Conservation (phyloP, 2,329 filamentous ascomycete species). For the Gnomoniopsis sp. region DNA sequence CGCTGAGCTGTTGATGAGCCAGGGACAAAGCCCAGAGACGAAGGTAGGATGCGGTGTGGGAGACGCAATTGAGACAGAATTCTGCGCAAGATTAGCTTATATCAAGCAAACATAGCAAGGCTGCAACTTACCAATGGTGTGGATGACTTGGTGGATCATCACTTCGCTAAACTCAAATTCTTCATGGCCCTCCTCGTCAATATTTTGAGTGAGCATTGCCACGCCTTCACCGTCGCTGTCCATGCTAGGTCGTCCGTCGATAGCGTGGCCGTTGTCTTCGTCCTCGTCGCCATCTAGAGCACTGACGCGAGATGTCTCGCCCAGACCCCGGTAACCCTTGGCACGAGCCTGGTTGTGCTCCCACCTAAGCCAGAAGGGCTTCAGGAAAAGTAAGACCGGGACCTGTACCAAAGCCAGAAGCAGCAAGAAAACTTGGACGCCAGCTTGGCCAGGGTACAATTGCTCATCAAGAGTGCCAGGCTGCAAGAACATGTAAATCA, state of each 20-base stretch:
- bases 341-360: conserved; percentile 89
- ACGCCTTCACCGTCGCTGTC: conserved; percentile 74
- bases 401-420: conserved; percentile 83
- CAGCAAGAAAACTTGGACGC: conserved; percentile 73
- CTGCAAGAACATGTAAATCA: conserved; percentile 98
- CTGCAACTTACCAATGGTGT: conserved; percentile 80
- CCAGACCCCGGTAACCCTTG: conserved; percentile 88
- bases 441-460: conserved; percentile 74
- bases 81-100: conserved; percentile 51
- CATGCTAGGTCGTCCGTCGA: conserved; percentile 50
- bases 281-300: conserved; percentile 88
- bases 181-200: conserved; percentile 77
- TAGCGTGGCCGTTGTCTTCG: conserved; percentile 62
- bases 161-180: conserved; percentile 97
- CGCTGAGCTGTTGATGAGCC: conserved; percentile 93
- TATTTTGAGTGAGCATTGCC: conserved; percentile 85
- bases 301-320: conserved; percentile 82
- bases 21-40: conserved; percentile 97
- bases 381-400: conserved; percentile 86
- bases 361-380: conserved; percentile 91
- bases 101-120: background rate
- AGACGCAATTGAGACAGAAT: conserved; percentile 99
- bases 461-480: conserved; percentile 71
- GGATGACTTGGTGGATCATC: conserved; percentile 99
- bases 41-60: conserved; percentile 96